A percentile compares a stretch with the other conserved stretches of the same genome.
Evolutionary conservation across 768 basidiomycete genomes (phyloP).

Genomic region (Amanita molliuscula): DNA sequence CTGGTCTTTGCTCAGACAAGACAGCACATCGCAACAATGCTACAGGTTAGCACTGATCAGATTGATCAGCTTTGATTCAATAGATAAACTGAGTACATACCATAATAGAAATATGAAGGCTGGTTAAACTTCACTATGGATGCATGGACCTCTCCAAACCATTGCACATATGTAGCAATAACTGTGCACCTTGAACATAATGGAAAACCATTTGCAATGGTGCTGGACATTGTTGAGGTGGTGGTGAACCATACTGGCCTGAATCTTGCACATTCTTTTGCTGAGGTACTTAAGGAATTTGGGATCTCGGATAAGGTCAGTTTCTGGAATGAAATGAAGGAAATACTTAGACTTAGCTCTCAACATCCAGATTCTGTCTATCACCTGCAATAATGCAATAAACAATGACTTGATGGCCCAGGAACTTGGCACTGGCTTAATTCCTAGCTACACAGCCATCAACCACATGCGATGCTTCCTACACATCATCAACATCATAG

Average conservation of each 20-base stretch:
- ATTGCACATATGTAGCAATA: no score
- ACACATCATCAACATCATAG: slow-evolving; percentile 24
- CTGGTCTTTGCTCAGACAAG: slow-evolving; percentile 15
- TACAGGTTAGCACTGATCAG: slow-evolving; percentile 17
- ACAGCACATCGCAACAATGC: slow-evolving; percentile 17
- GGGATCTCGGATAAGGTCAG: slow-evolving; percentile 21
- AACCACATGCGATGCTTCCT: slow-evolving; percentile 21
- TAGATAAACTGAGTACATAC: neutral
- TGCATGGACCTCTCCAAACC: no score
- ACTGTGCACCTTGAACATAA: no score
- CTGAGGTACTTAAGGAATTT: slow-evolving; percentile 18
- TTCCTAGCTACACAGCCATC: slow-evolving; percentile 12
- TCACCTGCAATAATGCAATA: slow-evolving; percentile 24
- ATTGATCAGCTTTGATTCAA: neutral
- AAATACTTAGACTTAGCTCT: slow-evolving; percentile 6
- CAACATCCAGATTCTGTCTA: slow-evolving; percentile 14
- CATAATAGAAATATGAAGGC: neutral
- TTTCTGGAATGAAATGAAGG: neutral
- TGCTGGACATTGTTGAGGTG: no score
- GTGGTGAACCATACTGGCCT: slow-evolving; percentile 17
- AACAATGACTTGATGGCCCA: slow-evolving; percentile 23
- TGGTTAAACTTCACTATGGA: no score
- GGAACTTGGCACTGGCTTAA: slow-evolving; percentile 11
- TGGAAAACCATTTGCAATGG: no score
- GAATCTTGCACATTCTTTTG: slow-evolving; percentile 20